Base-by-base conservation (phyloP, 2,329 filamentous ascomycete species). In the Aspergillus sclerotialis region DNA sequence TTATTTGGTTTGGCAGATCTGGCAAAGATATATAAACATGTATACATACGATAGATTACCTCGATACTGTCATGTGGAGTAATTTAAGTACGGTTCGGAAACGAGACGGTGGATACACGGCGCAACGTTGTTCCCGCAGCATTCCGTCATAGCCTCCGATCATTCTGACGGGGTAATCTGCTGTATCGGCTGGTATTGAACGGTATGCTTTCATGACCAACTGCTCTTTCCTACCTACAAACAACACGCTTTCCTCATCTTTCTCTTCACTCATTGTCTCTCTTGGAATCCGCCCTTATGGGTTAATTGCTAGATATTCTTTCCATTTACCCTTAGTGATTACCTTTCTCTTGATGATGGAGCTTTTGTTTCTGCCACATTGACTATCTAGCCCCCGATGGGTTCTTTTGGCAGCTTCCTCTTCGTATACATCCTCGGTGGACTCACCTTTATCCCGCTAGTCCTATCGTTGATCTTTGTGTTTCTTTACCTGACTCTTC, bases 381-480 rank as follows among this genome's bases (percentile, higher is more conserved):
- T 58, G 50, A 55, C 55, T 46, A 37, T 49, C 43, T 44, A 42
- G 39, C 42, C 53, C 56, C 57, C 53, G 50, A 65, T 65, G 63
- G 60, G 61, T 58, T 58, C 58, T 39, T 55, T 74, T 52, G 56
- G 54, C 44, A 63, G 62, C 49, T 79, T 90, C 54, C 68, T 93
- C 45, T 61, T 83, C 54, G 74, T 83, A 58, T 95, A 94, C 70
- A 58, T 94, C 46, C 65, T 94, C 39, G 89, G 89, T 62, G 90
- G 89, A 52, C 60, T 95, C 55, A 94, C 89, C 38, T 90, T 95
- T 57, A 57, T 94, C 38, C 89, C 89, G 18, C 68, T 94, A 3
- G 50, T 88, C 39, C 43, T 89, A 33, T 56, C 65, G 29, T 61
- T 74, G 30, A 50, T 85, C 36, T 55, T 89, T 34, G 56, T 78